Evolutionary conservation across 495 filamentous ascomycete species (phyloP), one percentile per base, ranked within the genome.

Genomic region (Schizothecium vesticola): DNA sequence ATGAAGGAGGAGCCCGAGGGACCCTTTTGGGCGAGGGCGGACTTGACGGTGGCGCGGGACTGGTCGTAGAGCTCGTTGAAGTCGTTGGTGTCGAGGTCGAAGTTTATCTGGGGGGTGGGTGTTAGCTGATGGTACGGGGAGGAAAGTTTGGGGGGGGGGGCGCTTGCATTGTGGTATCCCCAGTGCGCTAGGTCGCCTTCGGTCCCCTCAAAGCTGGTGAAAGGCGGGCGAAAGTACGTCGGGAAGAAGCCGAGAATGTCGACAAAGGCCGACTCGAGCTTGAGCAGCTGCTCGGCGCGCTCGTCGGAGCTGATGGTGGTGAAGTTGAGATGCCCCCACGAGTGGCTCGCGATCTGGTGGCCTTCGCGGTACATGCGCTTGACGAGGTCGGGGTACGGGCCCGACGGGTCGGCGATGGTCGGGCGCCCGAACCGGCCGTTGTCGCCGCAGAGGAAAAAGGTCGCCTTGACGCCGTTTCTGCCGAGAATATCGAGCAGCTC

Each of bases 221-320:
- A 91, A 0, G 89, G 89, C 1, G 88, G 88, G 1, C 89, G 84
- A 85, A 91, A 89, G 74, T 91, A 91, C 16, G 88, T 89, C 0
- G 89, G 89, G 68, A 88, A 86, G 66, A 81, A 81, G 16, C 89
- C 89, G 5, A 90, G 76, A 64, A 91, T 87, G 70, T 89, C 89
- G 29, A 84, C 81, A 9, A 91, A 72, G 0, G 87, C 88, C 61
- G 84, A 85, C 77, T 91, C 89, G 66, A 87, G 87, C 78, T 86
- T 87, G 62, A 82, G 66, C 76, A 91, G 82, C 73, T 91, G 84
- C 0, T 81, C 75, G 36, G 73, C 73, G n/a, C 85, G 85, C 60
- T 86, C 79, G 0, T 73, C 70, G 2, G 77, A 66, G 1, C 79
- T 78, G 33, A 89, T 76, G 56, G 79, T 80, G 71, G 77, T 84